A percentile compares a stretch with the other conserved stretches of the same genome.
phyloP scores from a whole-genome alignment of 495 filamentous ascomycete genomes.

The Geoglossum glabrum region DNA sequence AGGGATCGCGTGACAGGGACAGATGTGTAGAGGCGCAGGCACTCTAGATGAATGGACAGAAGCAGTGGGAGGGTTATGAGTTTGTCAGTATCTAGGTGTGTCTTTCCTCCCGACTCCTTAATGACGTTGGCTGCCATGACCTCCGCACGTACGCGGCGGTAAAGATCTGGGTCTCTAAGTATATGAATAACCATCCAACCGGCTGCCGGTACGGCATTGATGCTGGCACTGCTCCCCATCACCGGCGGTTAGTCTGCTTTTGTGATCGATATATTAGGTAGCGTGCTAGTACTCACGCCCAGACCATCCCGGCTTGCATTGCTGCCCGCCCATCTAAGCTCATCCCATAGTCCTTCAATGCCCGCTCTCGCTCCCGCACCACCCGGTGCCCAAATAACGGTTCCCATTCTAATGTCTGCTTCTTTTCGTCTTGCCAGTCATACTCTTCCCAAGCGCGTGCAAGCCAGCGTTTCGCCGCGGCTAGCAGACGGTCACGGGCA shows the following conservation, averaged over 20 bases:
- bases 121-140: not conserved
- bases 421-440: not conserved
- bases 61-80: not conserved
- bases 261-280: not conserved
- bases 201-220: constrained; percentile 5
- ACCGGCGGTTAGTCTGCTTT: not conserved
- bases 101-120: not conserved
- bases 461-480: too few species aligned
- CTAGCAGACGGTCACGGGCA: too few species aligned
- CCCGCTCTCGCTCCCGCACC: not conserved
- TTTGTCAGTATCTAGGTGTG: not conserved
- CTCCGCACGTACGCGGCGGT: not conserved
- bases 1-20: not conserved
- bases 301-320: not conserved
- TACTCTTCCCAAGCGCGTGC: too few species aligned
- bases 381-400: not conserved
- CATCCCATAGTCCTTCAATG: not conserved
- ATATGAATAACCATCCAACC: constrained; percentile 3
- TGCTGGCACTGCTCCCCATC: not conserved
- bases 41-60: not conserved
- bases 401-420: not conserved
- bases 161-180: constrained; percentile 1
- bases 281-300: not conserved
- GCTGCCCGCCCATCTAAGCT: not conserved
- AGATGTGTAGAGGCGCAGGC: not conserved